Evolutionary conservation across 2,329 filamentous ascomycete species (phyloP).

Genomic region (Ceratocystiopsis sp.): DNA sequence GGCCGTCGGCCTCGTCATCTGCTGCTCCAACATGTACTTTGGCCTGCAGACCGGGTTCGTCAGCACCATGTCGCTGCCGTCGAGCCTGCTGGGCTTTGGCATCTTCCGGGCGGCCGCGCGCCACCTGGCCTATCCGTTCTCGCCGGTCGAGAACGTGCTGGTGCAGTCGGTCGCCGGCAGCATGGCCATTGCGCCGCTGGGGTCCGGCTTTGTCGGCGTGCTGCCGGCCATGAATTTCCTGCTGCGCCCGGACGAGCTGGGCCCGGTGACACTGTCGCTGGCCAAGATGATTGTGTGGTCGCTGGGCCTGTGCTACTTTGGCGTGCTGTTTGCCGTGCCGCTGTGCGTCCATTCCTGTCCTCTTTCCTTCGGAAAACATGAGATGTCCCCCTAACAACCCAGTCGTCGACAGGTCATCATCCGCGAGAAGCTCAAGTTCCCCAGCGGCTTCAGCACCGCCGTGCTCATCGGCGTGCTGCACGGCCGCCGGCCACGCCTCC

Average conservation of each 20-base stretch:
- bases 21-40: conserved; percentile 97
- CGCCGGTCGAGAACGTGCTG: conserved; percentile 88
- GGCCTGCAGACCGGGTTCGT: conserved; percentile 43
- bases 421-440: conserved; percentile 79
- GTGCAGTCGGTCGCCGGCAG: conserved; percentile 91
- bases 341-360: conserved; percentile 24
- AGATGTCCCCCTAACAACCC: not conserved
- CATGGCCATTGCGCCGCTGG: conserved; percentile 91
- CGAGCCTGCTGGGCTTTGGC: conserved; percentile 83
- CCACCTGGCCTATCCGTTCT: conserved; percentile 65
- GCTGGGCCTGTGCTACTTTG: conserved; percentile 86
- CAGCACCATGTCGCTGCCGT: conserved; percentile 90
- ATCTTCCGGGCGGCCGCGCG: conserved; percentile 69
- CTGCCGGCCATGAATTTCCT: conserved; percentile 85
- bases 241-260: conserved; percentile 58
- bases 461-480: conserved; percentile 85
- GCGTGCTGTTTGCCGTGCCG: conserved; percentile 90
- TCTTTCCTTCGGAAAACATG: not conserved
- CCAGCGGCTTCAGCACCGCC: conserved; percentile 87
- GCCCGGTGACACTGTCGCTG: conserved; percentile 53
- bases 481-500: conserved; percentile 23
- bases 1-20: conserved; percentile 74
- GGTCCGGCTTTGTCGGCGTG: conserved; percentile 90
- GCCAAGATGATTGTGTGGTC: conserved; percentile 80
- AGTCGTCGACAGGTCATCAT: conserved; percentile 80